These are phyloP conservation scores for Hyaloscypha finlandica DNA, from an alignment of 495 filamentous ascomycete genomes.

Conservation along the genomic window DNA sequence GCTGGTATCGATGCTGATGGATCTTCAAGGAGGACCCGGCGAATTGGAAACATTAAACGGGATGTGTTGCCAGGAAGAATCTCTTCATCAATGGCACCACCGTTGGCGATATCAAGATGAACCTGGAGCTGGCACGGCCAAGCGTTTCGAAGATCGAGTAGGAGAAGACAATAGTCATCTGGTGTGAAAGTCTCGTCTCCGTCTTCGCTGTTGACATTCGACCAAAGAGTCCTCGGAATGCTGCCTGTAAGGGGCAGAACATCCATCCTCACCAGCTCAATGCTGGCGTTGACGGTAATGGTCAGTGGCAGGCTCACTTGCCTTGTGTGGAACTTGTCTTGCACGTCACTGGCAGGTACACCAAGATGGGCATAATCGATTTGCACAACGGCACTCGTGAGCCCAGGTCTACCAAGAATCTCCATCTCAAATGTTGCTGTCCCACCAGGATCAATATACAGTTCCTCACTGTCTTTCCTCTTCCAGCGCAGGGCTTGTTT, in stretches of 20 bases:
- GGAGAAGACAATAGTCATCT: constrained; percentile 72
- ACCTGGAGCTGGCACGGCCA: constrained; percentile 80
- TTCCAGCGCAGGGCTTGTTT: constrained; percentile 72
- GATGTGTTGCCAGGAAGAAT: constrained; percentile 77
- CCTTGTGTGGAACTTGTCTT: constrained; percentile 76
- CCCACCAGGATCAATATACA: constrained; percentile 67
- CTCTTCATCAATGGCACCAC: constrained; percentile 43
- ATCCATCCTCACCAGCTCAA: constrained; percentile 78
- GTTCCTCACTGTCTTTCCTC: constrained; percentile 50
- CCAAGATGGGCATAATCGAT: constrained; percentile 81
- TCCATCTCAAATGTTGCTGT: constrained; percentile 79
- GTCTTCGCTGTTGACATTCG: constrained; percentile 20
- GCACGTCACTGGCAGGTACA: constrained; percentile 59
- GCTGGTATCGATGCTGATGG: constrained; percentile 78
- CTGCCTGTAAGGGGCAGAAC: constrained; percentile 66
- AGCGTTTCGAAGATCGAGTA: constrained; percentile 84
- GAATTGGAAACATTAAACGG: constrained; percentile 74
- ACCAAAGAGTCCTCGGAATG: constrained; percentile 51
- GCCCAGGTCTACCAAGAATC: constrained; percentile 78
- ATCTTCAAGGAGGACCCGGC: constrained; percentile 73
- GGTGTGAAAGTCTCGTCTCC: constrained; percentile 33
- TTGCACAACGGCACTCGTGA: constrained; percentile 79
- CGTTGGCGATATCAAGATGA: constrained; percentile 41
- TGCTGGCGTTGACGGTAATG: constrained; percentile 86
- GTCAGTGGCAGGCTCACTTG: constrained; percentile 80